phyloP scores from a whole-genome alignment of 176 grass and related monocot genomes.

The Cymbopogon citratus region DNA sequence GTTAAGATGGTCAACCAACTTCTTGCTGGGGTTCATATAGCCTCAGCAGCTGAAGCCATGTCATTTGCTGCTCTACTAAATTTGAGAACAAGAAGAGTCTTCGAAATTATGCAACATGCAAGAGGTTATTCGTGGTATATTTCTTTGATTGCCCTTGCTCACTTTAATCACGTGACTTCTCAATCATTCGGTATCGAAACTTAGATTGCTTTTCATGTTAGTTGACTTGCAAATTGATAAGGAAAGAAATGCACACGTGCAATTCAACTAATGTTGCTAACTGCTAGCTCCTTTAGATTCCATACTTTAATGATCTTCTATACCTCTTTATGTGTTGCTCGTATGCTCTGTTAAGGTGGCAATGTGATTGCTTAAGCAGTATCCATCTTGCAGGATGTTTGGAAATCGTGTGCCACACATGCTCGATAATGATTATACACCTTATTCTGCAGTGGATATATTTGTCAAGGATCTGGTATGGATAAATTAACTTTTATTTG shows the following conservation, averaged over 20 bases:
- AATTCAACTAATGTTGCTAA: constrained; percentile 12
- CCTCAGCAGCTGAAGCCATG: constrained; percentile 88
- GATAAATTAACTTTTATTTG: constrained; percentile 21
- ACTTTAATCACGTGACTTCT: constrained; percentile 1
- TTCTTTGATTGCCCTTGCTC: constrained; percentile 14
- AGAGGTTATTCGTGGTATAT: constrained; percentile 88
- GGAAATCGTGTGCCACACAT: constrained; percentile 98
- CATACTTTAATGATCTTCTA: background rate
- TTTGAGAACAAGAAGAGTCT: constrained; percentile 70
- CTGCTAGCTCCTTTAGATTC: background rate
- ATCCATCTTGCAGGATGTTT: constrained; percentile 83
- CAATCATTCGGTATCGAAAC: constrained; percentile 1
- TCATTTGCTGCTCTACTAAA: constrained; percentile 80
- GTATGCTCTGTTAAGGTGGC: constrained; percentile 9
- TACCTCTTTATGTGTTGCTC: background rate
- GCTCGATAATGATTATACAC: constrained; percentile 87
- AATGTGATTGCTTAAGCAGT: background rate
- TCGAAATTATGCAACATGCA: constrained; percentile 82
- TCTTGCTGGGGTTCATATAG: constrained; percentile 97
- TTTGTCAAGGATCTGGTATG: constrained; percentile 99
- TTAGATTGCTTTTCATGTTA: constrained; percentile 1
- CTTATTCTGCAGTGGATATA: constrained; percentile 93
- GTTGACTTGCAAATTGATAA: background rate
- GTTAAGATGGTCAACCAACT: constrained; percentile 99
- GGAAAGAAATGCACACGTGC: background rate